Percentiles rank a stretch among this genome's conserved stretches.
Evolutionary conservation across 306 rosid genomes (phyloP).

Genomic region (Lablab purpureus): DNA sequence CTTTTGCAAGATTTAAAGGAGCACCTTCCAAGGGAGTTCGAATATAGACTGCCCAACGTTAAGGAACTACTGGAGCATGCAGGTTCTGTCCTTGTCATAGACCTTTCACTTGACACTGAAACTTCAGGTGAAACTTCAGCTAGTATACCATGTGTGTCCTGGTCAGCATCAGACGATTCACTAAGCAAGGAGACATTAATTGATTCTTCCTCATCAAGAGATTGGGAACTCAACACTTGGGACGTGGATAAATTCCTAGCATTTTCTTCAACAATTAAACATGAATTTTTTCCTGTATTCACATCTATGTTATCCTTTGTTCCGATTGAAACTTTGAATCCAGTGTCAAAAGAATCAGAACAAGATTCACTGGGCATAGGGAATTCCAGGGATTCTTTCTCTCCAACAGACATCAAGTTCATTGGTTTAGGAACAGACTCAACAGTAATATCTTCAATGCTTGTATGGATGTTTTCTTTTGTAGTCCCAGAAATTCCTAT

Average conservation of each 20-base stretch:
- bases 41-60: slow-evolving; percentile 44
- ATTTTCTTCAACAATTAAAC: slow-evolving; percentile 48
- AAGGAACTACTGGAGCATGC: slow-evolving; percentile 42
- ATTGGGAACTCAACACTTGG: slow-evolving; percentile 37
- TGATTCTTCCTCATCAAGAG: slow-evolving; percentile 48
- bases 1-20: slow-evolving; percentile 38
- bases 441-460: slow-evolving; percentile 21
- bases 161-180: slow-evolving; percentile 36
- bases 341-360: slow-evolving; percentile 35
- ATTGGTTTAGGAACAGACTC: slow-evolving; percentile 17
- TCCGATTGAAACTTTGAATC: slow-evolving; percentile 21
- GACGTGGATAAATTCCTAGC: slow-evolving; percentile 34
- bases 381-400: slow-evolving; percentile 29
- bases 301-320: slow-evolving; percentile 28
- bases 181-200: slow-evolving; percentile 36
- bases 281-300: slow-evolving; percentile 40
- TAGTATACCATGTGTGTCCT: slow-evolving; percentile 19
- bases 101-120: slow-evolving; percentile 45
- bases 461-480: slow-evolving; percentile 28
- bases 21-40: slow-evolving; percentile 46
- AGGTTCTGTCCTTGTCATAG: slow-evolving; percentile 27
- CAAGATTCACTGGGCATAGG: slow-evolving; percentile 13
- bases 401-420: slow-evolving; percentile 26
- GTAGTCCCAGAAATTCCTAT: slow-evolving; percentile 36
- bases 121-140: slow-evolving; percentile 42